Evolutionary conservation across 1,284 basidiomycete species (phyloP).

Genomic region (Fomitopsis palustris): DNA sequence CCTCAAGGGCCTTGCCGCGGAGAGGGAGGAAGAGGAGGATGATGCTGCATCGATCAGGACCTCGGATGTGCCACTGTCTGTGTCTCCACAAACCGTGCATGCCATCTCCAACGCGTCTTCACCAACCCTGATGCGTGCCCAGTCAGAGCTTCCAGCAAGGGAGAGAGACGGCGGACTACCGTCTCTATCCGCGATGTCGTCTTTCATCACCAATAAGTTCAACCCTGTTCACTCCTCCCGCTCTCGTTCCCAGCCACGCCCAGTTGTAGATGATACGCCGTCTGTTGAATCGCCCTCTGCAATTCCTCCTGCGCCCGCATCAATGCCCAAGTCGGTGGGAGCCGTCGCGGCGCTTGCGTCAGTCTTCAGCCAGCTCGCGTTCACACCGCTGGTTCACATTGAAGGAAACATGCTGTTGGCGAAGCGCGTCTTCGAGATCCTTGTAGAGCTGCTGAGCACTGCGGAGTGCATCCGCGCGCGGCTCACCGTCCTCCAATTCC

Average conservation of each 20-base stretch:
- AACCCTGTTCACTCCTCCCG: slow-evolving; percentile 49
- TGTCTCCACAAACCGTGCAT: slow-evolving; percentile 21
- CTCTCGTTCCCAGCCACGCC: slow-evolving; percentile 46
- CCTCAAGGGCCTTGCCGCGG: slow-evolving; percentile 36
- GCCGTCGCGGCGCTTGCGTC: slow-evolving; percentile 63
- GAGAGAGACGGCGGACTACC: slow-evolving; percentile 48
- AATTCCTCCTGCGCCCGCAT: slow-evolving; percentile 23
- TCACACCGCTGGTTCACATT: slow-evolving; percentile 55
- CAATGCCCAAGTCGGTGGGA: slow-evolving; percentile 45
- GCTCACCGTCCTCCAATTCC: slow-evolving; percentile 79
- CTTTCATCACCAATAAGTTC: slow-evolving; percentile 48
- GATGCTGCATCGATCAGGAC: slow-evolving; percentile 33
- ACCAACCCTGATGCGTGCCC: slow-evolving; percentile 52
- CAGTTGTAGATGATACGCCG: slow-evolving; percentile 23
- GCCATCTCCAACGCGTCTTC: slow-evolving; percentile 38
- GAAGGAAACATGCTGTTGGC: slow-evolving; percentile 46
- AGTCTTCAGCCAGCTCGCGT: slow-evolving; percentile 67
- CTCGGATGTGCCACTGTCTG: slow-evolving; percentile 29
- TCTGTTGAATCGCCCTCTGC: slow-evolving; percentile 20
- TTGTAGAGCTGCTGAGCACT: slow-evolving; percentile 42
- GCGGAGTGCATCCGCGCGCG: slow-evolving; percentile 62
- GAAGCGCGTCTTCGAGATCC: slow-evolving; percentile 45
- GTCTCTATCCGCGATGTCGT: slow-evolving; percentile 49
- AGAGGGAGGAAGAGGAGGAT: slow-evolving; percentile 33
- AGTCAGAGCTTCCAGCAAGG: slow-evolving; percentile 45